Conservation (phyloP, 2,329 filamentous ascomycete species). For the Aspergillus neoniger region DNA sequence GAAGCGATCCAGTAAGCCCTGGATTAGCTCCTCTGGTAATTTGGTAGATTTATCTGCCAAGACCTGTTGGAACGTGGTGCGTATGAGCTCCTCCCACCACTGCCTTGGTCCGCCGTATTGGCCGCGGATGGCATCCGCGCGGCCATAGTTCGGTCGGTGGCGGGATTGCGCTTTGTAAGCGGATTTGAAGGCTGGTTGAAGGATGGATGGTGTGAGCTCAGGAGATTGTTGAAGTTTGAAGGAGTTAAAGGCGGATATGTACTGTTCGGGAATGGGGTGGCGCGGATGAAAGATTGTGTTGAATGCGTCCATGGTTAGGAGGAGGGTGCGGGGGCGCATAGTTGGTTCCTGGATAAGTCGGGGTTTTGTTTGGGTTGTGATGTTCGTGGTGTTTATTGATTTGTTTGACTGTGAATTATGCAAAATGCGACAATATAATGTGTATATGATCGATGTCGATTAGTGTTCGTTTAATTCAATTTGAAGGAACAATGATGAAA, state of each 20-base stretch:
- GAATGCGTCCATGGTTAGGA: conserved; percentile 50
- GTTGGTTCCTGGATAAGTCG: neutral
- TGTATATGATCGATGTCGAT: too few relatives aligned
- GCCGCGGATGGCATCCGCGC: conserved; percentile 37
- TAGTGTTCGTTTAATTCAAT: too few relatives aligned
- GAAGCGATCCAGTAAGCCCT: conserved; percentile 42
- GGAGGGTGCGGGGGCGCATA: conserved; percentile 30
- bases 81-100: conserved; percentile 50
- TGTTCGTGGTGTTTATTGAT: neutral
- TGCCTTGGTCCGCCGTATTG: conserved; percentile 42
- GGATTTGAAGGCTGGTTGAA: conserved; percentile 41
- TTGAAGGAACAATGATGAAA: too few relatives aligned
- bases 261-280: conserved; percentile 42
- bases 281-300: conserved; percentile 48
- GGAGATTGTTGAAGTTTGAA: conserved; percentile 33
- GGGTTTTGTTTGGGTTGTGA: neutral
- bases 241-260: conserved; percentile 40
- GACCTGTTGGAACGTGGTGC: conserved; percentile 36
- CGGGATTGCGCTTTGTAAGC: conserved; percentile 35
- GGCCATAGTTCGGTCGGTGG: conserved; percentile 48
- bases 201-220: conserved; percentile 28
- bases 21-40: conserved; percentile 38
- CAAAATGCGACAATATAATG: too few relatives aligned
- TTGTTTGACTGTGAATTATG: too few relatives aligned
- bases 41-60: conserved; percentile 11